Base-by-base conservation (phyloP, 192 early-diverging fungal genomes). In the Coemansia umbellata region DNA sequence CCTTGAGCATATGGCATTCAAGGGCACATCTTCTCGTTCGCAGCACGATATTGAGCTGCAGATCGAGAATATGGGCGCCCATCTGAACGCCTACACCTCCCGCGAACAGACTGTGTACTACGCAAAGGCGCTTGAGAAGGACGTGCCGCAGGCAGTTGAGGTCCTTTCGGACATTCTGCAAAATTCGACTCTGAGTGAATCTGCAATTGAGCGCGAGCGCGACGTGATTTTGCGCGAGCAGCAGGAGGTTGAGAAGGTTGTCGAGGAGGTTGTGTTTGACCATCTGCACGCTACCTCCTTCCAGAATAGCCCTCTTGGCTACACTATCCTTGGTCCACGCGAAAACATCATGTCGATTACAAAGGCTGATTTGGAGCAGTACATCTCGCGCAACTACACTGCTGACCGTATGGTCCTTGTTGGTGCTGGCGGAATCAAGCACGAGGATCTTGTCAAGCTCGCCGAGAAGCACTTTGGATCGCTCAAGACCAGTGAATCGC, bases 31-130 rank as follows among this genome's bases (percentile, higher is more conserved):
- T 44, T 61, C 81, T 45, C 87, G 94, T 53, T 82, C 83, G 31
- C 95, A 97, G 77, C 78, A 86, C 54, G 87, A 95, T 66, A 78
- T 98, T 28, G 95, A 98, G 80, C 82, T 92, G 33, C 85, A 87
- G 69, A 95, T 98, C 53, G 95, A 98, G 75, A 96, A 96, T 84
- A 93, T 98, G 82, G 95, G 95, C 41, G 93, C 90, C 35, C 93
- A 97, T 73, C 78, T 98, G 64, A 97, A 97, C 77, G 95, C 95
- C 41, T 98, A 98, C 78, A 98, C 95, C 27, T 97, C 95, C 21
- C 87, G 95, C 55, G 95, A 98, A 73, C 95, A 98, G 78, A 97
- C 93, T 26, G 94, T 95, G 41, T 98, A 96, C 84, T 96, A 95
- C 66, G 95, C 95, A 53, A 96, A 96, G 75, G 80, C 93, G 27